Base-by-base conservation (phyloP, 495 filamentous ascomycete genomes). In the Evansstolkia leycettana region DNA sequence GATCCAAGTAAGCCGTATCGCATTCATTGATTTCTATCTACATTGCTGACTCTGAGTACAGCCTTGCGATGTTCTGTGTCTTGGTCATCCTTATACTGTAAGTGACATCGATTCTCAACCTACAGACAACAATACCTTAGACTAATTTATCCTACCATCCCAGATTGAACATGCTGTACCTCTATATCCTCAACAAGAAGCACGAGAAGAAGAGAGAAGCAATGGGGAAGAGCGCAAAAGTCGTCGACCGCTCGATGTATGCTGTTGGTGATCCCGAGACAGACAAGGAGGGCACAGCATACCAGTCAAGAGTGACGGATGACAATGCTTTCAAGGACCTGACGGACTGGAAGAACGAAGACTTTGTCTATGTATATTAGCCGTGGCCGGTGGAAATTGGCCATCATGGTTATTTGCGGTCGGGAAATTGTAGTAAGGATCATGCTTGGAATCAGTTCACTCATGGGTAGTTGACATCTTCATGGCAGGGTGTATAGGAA, bases 321-420 rank as follows among this genome's bases (percentile, higher is more conserved):
- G 73, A 73, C 32, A 70, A 65, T 34, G 56, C 59, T 7, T 66
- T 67, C 45, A 60, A 59, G n/a, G 69, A 74, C 42, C 52, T 70
- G 40, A 67, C 71, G 2, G 70, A 75, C 45, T 44, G 61, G 45
- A 50, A 57, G 42, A 75, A 76, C 24, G 72, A 75, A 43, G 69
- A 75, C 28, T 75, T 75, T 42, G 68, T 75, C 16, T 73, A 70
- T 45, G 70, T 76, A 13, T 74, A 73, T 34, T 74, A 60, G 43
- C 24, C 24, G 35, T 2, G 28, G n/a, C n/a, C n/a, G n/a, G n/a
- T n/a, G n/a, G n/a, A n/a, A n/a, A n/a, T n/a, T n/a, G n/a, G n/a
- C n/a, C n/a, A n/a, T n/a, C n/a, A n/a, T n/a, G n/a, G n/a, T n/a
- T n/a, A n/a, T n/a, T n/a, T n/a, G n/a, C n/a, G n/a, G n/a, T n/a